Evolutionary conservation across 352 stramenopile genomes (phyloP).

Genomic region (Phytopythium mirpurense): DNA sequence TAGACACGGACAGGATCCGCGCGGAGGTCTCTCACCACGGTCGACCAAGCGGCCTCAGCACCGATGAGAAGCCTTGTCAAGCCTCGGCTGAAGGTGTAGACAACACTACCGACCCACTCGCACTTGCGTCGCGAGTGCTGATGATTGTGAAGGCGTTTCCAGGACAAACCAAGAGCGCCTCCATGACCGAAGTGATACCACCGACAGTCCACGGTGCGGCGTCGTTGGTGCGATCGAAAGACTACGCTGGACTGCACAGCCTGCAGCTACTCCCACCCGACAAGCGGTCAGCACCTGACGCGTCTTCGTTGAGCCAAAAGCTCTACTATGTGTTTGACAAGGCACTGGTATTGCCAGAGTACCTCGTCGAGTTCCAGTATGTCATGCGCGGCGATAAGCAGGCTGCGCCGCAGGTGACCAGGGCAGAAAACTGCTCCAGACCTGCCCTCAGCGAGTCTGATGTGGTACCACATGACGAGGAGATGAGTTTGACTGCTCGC

Average conservation of each 20-base stretch:
- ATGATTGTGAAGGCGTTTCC: conserved; percentile 85
- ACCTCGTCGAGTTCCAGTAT: conserved; percentile 85
- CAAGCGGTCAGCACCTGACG: not conserved
- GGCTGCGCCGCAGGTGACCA: not conserved
- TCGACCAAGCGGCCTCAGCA: not conserved
- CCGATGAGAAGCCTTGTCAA: not conserved
- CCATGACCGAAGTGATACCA: conserved; percentile 16
- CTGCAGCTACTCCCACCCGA: conserved; percentile 30
- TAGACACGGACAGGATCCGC: conserved; percentile 36
- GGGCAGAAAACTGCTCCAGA: not conserved
- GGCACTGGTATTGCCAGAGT: conserved; percentile 74
- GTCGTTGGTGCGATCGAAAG: not conserved
- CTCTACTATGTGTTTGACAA: conserved; percentile 82
- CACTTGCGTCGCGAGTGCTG: conserved; percentile 29
- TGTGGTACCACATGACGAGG: not conserved
- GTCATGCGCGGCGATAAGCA: conserved; percentile 3
- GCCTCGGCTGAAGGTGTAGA: not conserved
- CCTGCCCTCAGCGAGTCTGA: not conserved
- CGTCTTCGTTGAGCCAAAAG: conserved; percentile 34
- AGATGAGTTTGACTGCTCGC: not conserved
- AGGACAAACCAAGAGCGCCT: conserved; percentile 48
- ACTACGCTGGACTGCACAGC: conserved; percentile 47
- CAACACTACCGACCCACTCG: not conserved
- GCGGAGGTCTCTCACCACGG: not conserved
- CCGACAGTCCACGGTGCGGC: not conserved